These are phyloP conservation scores for Austroboletus eburneus DNA, from an alignment of 768 basidiomycete species.

Conservation along the genomic window DNA sequence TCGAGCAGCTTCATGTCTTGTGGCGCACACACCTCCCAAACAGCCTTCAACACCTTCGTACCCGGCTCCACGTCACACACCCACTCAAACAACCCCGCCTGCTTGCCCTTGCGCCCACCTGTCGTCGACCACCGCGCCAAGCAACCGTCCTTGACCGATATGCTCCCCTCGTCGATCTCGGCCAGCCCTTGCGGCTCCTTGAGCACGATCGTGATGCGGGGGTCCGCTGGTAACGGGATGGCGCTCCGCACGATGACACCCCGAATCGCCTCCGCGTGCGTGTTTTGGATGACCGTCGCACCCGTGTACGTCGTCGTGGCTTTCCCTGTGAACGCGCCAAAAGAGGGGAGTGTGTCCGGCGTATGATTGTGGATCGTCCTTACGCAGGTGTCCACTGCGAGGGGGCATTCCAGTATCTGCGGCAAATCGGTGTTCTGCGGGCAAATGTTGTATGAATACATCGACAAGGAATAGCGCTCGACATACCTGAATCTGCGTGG, in stretches of 20 bases:
- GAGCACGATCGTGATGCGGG: conserved; percentile 25
- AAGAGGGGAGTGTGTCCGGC: conserved; percentile 9
- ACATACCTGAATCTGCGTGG: conserved; percentile 19
- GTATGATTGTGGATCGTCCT: conserved; percentile 14
- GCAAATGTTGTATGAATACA: background rate
- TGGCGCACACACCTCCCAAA: conserved; percentile 29
- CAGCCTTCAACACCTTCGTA: conserved; percentile 23
- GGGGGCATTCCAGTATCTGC: conserved; percentile 18
- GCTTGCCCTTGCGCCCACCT: conserved; percentile 15
- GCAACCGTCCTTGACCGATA: conserved; percentile 9
- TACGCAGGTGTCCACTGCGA: conserved; percentile 14
- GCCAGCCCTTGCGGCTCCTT: conserved; percentile 25
- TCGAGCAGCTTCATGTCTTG: conserved; percentile 13
- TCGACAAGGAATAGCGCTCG: background rate
- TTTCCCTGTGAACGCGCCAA: conserved; percentile 2
- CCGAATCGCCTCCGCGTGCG: conserved; percentile 7
- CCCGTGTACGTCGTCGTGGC: conserved; percentile 18
- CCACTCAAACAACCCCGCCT: conserved; percentile 29
- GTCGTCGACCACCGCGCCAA: conserved; percentile 19
- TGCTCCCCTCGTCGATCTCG: conserved; percentile 14
- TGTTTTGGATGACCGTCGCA: conserved; percentile 13
- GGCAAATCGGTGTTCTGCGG: conserved; percentile 11
- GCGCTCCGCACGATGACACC: conserved; percentile 23
- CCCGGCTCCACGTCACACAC: conserved; percentile 22
- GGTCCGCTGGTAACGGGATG: conserved; percentile 26